phyloP scores from a whole-genome alignment of 2,329 filamentous ascomycete species.

The Trichoderma hamatum region DNA sequence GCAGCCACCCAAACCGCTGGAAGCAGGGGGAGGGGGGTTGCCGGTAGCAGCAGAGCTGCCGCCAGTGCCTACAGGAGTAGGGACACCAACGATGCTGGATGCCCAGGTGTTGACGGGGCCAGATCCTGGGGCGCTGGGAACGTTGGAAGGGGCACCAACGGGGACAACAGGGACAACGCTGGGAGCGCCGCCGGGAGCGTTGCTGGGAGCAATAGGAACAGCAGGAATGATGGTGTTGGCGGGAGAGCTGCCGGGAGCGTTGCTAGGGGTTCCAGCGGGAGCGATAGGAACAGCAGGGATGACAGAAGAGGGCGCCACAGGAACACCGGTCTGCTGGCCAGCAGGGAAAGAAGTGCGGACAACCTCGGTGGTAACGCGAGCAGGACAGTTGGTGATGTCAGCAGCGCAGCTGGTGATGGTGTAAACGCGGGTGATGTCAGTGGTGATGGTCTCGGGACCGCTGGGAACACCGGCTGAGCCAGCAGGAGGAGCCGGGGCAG shows the following conservation, averaged over 20 bases:
- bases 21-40: background rate
- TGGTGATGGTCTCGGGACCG: slow-evolving; percentile 33
- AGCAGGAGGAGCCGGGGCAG: background rate
- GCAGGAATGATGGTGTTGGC: background rate
- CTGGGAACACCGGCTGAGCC: slow-evolving; percentile 10
- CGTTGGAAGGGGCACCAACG: background rate
- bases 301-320: background rate
- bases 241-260: background rate
- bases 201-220: background rate
- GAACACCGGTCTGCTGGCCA: slow-evolving; percentile 23
- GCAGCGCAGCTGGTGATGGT: slow-evolving; percentile 56
- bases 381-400: slow-evolving; percentile 18
- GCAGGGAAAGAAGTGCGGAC: slow-evolving; percentile 30
- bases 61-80: background rate
- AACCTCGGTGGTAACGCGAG: slow-evolving; percentile 29
- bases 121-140: background rate
- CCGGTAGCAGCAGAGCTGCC: slow-evolving; percentile 11
- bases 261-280: background rate
- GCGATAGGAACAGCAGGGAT: background rate
- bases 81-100: background rate
- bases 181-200: background rate
- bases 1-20: slow-evolving; percentile 22
- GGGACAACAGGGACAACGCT: background rate
- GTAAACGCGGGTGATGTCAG: slow-evolving; percentile 54
- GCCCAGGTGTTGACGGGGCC: background rate